Percentiles rank a stretch among this genome's conserved stretches.
Evolutionary conservation across 371 early-diverging fungal genomes (phyloP).

Genomic region (Cokeromyces recurvatus): DNA sequence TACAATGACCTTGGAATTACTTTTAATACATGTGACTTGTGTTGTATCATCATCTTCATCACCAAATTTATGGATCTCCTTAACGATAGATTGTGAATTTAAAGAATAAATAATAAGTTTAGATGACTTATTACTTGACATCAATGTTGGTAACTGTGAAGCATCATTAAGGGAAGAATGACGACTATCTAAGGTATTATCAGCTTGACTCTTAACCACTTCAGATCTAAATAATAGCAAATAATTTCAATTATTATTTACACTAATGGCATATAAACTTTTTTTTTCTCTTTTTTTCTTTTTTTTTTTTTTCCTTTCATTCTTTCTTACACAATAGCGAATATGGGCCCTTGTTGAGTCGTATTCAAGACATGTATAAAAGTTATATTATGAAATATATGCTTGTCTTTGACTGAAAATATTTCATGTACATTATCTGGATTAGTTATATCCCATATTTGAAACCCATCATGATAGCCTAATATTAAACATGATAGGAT

Average conservation of each 20-base stretch:
- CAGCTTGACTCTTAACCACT: too few species aligned
- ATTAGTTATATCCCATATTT: conserved; percentile 75
- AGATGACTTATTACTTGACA: too few species aligned
- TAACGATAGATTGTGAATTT: conserved; percentile 32
- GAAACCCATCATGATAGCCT: conserved; percentile 78
- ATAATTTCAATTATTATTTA: too few species aligned
- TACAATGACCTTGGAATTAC: conserved; percentile 42
- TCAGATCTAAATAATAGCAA: too few species aligned
- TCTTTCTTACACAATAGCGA: conserved; percentile 45
- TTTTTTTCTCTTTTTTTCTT: background rate
- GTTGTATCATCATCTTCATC: conserved; percentile 34
- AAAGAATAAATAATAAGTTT: conserved; percentile 38
- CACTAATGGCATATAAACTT: too few species aligned
- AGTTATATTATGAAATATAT: conserved; percentile 41
- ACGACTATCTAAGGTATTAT: too few species aligned
- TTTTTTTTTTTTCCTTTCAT: background rate
- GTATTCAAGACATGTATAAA: conserved; percentile 40
- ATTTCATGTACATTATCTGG: conserved; percentile 70
- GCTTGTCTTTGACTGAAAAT: conserved; percentile 55
- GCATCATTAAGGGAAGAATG: too few species aligned
- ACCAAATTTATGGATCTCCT: conserved; percentile 27
- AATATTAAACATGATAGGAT: conserved; percentile 59
- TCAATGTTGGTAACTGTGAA: too few species aligned
- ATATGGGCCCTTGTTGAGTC: conserved; percentile 24
- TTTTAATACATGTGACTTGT: conserved; percentile 38